phyloP scores from a whole-genome alignment of 1,284 basidiomycete species.

The Vanrija pseudolonga region DNA sequence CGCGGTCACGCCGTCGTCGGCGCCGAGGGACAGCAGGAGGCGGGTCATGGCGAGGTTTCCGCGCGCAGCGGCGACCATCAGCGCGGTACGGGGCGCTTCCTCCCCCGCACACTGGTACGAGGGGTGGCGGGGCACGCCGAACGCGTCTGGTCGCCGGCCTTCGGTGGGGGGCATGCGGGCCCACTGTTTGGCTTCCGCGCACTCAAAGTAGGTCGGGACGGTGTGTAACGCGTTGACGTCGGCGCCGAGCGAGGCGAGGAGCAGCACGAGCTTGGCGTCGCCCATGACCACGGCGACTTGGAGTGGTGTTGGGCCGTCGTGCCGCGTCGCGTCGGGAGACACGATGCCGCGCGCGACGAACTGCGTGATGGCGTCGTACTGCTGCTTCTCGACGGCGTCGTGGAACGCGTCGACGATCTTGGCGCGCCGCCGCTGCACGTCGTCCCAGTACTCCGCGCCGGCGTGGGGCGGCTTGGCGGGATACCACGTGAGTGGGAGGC shows the following conservation, averaged over 20 bases:
- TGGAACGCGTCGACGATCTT: background rate
- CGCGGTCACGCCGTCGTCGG: conserved; percentile 49
- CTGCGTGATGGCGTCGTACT: background rate
- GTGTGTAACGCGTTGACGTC: background rate
- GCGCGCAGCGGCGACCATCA: conserved; percentile 78
- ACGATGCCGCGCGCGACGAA: conserved; percentile 9
- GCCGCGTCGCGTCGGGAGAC: background rate
- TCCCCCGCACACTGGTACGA: no score
- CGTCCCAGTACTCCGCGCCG: no score
- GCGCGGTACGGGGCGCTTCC: conserved; percentile 53
- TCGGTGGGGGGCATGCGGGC: no score
- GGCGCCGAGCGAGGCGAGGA: conserved; percentile 4
- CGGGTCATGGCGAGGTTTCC: conserved; percentile 61
- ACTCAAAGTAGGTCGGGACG: background rate
- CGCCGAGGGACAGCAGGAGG: conserved; percentile 62
- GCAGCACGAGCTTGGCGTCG: background rate
- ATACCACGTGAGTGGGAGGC: no score
- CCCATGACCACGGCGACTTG: background rate
- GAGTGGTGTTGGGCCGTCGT: background rate
- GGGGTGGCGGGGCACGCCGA: no score
- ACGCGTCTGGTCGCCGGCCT: no score
- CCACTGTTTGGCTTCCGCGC: background rate
- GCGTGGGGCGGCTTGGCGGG: no score
- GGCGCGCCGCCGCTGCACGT: no score
- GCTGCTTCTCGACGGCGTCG: background rate